These are phyloP conservation scores for Parvularia atlantis DNA, from an alignment of 78 protist species.

Conservation along the genomic window DNA sequence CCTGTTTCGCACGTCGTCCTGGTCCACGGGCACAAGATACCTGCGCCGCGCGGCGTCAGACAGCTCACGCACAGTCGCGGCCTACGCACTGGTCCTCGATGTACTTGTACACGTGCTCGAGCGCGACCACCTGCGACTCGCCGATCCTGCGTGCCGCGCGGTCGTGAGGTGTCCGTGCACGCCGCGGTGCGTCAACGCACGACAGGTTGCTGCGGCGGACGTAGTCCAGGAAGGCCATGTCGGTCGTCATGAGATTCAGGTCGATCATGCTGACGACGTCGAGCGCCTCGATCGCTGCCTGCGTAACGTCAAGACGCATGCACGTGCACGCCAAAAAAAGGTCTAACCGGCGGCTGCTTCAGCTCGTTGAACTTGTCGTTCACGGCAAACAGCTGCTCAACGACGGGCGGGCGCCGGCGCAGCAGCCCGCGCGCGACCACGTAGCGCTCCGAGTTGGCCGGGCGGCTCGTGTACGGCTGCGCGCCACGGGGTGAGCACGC, in stretches of 20 bases:
- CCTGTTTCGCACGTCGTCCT: background rate
- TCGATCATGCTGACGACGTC: background rate
- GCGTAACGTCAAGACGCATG: background rate
- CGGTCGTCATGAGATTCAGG: background rate
- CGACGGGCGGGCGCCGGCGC: constrained; percentile 16
- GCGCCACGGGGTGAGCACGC: too few relatives aligned
- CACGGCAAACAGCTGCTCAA: constrained; percentile 12
- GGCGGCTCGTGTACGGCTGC: constrained; percentile 59
- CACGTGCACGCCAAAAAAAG: background rate
- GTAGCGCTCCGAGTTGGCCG: constrained; percentile 68
- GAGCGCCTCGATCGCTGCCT: background rate
- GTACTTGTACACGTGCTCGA: constrained; percentile 3
- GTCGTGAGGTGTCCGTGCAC: too few relatives aligned
- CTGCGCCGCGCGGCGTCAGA: background rate
- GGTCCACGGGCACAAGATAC: background rate
- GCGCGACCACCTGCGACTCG: background rate
- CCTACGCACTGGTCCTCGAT: constrained; percentile 3
- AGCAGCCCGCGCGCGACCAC: constrained; percentile 17
- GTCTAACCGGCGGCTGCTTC: background rate
- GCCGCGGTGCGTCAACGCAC: too few relatives aligned
- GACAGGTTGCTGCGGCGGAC: background rate
- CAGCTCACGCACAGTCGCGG: background rate
- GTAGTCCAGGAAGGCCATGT: background rate
- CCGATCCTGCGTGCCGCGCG: too few relatives aligned
- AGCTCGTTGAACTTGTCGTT: constrained; percentile 12